phyloP scores from a whole-genome alignment of 1,284 basidiomycete species.

The Pseudozyma tsukubaensis region DNA sequence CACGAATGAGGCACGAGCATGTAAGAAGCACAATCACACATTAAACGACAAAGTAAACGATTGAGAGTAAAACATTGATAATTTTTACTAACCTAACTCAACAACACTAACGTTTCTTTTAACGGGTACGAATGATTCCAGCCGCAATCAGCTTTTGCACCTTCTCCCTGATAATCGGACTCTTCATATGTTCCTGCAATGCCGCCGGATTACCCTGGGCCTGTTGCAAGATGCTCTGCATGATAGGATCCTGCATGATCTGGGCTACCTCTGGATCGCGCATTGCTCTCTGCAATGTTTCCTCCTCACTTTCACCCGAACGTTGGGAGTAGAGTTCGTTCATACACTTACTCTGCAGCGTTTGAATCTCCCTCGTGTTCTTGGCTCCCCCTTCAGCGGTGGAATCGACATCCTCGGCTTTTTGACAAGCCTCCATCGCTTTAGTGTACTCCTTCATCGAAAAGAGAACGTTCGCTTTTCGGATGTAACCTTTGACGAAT shows the following conservation, averaged over 20 bases:
- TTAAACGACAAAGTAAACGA: too few relatives aligned
- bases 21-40: too few relatives aligned
- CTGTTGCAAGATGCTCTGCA: conserved; percentile 85
- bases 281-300: conserved; percentile 94
- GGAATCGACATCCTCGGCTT: conserved; percentile 54
- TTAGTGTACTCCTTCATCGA: conserved; percentile 92
- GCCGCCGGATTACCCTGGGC: conserved; percentile 90
- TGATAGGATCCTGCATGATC: conserved; percentile 72
- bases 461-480: conserved; percentile 87
- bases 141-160: conserved; percentile 93
- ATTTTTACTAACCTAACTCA: neutral
- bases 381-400: conserved; percentile 47
- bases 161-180: conserved; percentile 79
- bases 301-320: conserved; percentile 88
- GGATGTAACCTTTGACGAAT: conserved; percentile 86
- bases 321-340: conserved; percentile 84
- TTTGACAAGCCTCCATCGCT: conserved; percentile 70
- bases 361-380: conserved; percentile 60
- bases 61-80: neutral
- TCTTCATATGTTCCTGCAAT: conserved; percentile 97
- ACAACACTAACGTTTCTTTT: conserved; percentile 4
- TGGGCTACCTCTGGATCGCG: conserved; percentile 92
- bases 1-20: too few relatives aligned
- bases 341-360: conserved; percentile 70
- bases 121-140: conserved; percentile 78